These are phyloP conservation scores for Ilyonectria destructans DNA, from an alignment of 2,329 filamentous ascomycete species.

Conservation along the genomic window DNA sequence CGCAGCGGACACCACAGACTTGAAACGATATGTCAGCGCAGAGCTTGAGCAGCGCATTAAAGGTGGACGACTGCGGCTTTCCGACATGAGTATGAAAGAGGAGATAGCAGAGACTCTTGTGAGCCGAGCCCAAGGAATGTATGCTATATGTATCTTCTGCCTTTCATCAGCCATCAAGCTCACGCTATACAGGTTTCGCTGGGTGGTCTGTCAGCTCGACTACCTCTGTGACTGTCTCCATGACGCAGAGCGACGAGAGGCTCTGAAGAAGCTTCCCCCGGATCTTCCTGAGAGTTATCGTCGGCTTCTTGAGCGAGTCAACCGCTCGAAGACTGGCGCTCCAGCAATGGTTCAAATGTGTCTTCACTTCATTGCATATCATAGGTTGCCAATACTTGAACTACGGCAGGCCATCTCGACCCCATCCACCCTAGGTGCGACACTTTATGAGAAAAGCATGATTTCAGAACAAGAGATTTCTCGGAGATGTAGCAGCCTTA, in stretches of 20 bases:
- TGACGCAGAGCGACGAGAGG: conserved; percentile 29
- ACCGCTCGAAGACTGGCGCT: not conserved
- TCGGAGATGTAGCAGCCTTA: conserved; percentile 31
- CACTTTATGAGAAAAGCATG: not conserved
- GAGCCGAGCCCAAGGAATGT: conserved; percentile 34
- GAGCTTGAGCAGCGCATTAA: conserved; percentile 31
- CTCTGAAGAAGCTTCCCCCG: conserved; percentile 25
- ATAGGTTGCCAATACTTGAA: not conserved
- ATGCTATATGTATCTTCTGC: not conserved
- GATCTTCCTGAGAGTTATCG: conserved; percentile 27
- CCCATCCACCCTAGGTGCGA: fast-evolving
- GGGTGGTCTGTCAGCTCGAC: conserved; percentile 42
- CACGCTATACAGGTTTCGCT: conserved; percentile 31
- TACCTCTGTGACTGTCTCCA: conserved; percentile 33
- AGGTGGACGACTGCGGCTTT: conserved; percentile 2
- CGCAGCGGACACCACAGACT: conserved; percentile 17
- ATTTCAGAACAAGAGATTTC: conserved; percentile 26
- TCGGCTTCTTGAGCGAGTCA: conserved; percentile 24
- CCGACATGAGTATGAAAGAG: conserved; percentile 15
- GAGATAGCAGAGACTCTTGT: conserved; percentile 28
- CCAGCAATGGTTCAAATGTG: not conserved
- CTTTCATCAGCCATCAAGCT: fast-evolving
- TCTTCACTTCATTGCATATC: conserved; percentile 14
- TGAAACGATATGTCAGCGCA: conserved; percentile 30
- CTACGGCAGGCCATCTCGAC: conserved; percentile 31